Base-by-base conservation (phyloP, 2,329 filamentous ascomycete species). In the Leptographium lundbergii region DNA sequence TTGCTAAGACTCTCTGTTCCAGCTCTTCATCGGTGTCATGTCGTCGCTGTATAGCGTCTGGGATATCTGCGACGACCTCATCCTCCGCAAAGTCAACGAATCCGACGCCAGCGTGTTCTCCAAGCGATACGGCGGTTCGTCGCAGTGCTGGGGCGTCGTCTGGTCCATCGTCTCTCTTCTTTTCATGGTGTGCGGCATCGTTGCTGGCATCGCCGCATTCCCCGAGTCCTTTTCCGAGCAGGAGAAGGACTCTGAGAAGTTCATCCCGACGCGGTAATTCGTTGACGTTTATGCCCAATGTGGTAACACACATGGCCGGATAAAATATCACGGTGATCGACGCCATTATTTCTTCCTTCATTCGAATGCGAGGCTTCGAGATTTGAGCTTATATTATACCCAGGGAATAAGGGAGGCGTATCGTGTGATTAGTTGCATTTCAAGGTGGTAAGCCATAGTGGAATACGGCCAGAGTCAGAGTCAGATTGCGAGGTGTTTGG, bases 21-120 rank as follows among this genome's bases (percentile, higher is more conserved):
- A 82, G 74, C 77, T 91, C 32, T 91, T 91, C 66, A 89, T 91
- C 62, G 88, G 88, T 50, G 87, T 91, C 65, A 91, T 91, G 88
- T 87, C 83, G 7, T 85, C 83, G 2, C 78, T 91, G 1, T 91
- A 91, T 71, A 88, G 85, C 63, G 87, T 88, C 6, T 91, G 88
- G 88, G 88, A 91, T 74, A 91, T 91, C 65, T 91, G 87, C 70
- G 88, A 92, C 67, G 88, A 92, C 65, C 75, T 91, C 36, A 90
- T 92, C 64, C 74, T 91, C 5, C 80, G 88, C 60, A 91, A 91
- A 72, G 86, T 91, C 57, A 91, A 91, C 70, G 83, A 79, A 25
- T 90, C 87, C 5, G 88, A 92, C 67, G 87, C 88, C 6, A 88
- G 85, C 64, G 86, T 90, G 34, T 91, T 91, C 65, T 87, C 88